Evolutionary conservation across 78 protist species (phyloP).

Genomic region (Bigelowiella natans): DNA sequence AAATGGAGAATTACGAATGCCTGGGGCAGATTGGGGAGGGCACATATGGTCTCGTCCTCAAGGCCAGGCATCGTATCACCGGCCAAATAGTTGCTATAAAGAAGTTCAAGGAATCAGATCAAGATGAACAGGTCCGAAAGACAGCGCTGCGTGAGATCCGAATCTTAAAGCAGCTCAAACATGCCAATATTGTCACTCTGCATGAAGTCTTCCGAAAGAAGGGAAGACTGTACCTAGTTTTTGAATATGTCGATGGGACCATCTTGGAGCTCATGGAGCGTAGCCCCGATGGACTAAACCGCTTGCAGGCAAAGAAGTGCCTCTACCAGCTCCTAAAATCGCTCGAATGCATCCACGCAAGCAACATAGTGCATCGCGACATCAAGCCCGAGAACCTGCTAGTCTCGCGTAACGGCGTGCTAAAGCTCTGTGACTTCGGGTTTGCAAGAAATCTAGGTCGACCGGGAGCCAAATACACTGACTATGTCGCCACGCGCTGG

Average conservation of each 20-base stretch:
- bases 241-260: constrained; percentile 40
- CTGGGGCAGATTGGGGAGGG: constrained; percentile 50
- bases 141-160: not conserved
- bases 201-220: constrained; percentile 50
- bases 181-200: constrained; percentile 50
- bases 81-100: constrained; percentile 55
- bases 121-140: constrained; percentile 36
- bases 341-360: constrained; percentile 29
- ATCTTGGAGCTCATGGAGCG: constrained; percentile 49
- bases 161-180: constrained; percentile 24
- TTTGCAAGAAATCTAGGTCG: constrained; percentile 37
- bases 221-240: constrained; percentile 42
- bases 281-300: constrained; percentile 24
- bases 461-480: constrained; percentile 30
- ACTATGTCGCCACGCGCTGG: constrained; percentile 59
- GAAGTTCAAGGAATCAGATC: constrained; percentile 54
- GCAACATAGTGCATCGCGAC: constrained; percentile 27
- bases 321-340: constrained; percentile 32
- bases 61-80: constrained; percentile 9
- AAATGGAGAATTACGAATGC: constrained; percentile 45
- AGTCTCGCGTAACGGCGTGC: constrained; percentile 17
- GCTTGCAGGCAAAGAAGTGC: not conserved
- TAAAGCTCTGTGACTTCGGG: constrained; percentile 56
- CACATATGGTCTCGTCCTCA: constrained; percentile 53
- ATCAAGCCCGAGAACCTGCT: constrained; percentile 54